Evolutionary conservation across 192 early-diverging fungal species (phyloP).

Genomic region (Borealophlyctis nickersoniae): DNA sequence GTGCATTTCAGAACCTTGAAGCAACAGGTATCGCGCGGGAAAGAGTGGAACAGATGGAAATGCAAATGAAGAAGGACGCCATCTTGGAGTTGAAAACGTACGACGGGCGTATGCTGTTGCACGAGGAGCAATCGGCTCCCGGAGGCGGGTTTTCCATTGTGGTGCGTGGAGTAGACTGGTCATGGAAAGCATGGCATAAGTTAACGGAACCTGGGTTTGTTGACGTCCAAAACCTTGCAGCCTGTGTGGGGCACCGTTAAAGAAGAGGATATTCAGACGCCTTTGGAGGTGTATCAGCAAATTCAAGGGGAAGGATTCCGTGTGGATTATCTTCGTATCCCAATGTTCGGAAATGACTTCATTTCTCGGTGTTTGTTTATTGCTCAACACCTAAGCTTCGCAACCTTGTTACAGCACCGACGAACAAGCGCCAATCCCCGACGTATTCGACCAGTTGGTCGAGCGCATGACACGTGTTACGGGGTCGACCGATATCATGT

Average conservation of each 20-base stretch:
- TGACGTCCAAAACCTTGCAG: conserved; percentile 9
- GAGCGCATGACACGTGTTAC: conserved; percentile 38
- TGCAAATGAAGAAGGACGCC: conserved; percentile 56
- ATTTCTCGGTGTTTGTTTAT: not conserved
- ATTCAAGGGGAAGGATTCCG: conserved; percentile 51
- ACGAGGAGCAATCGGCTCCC: conserved; percentile 52
- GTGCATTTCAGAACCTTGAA: conserved; percentile 56
- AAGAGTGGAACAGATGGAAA: conserved; percentile 64
- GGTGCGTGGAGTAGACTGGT: conserved; percentile 25
- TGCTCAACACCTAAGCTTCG: not conserved
- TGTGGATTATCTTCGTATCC: conserved; percentile 58
- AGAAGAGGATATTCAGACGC: conserved; percentile 53
- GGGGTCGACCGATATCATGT: conserved; percentile 41
- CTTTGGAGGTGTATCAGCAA: conserved; percentile 53
- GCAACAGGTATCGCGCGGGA: conserved; percentile 61
- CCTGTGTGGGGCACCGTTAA: conserved; percentile 57
- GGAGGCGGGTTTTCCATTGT: conserved; percentile 43
- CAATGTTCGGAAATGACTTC: conserved; percentile 47
- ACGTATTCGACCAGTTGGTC: conserved; percentile 62
- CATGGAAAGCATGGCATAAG: not conserved
- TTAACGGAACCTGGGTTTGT: not conserved
- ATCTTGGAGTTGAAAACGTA: conserved; percentile 49
- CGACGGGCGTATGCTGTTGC: conserved; percentile 51
- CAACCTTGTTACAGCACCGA: conserved; percentile 37
- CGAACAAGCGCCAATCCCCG: conserved; percentile 67